A percentile compares a stretch with the other conserved stretches of the same genome.
phyloP scores from a whole-genome alignment of 139 green algal genomes.

The Auxenochlorella pyrenoidosa region DNA sequence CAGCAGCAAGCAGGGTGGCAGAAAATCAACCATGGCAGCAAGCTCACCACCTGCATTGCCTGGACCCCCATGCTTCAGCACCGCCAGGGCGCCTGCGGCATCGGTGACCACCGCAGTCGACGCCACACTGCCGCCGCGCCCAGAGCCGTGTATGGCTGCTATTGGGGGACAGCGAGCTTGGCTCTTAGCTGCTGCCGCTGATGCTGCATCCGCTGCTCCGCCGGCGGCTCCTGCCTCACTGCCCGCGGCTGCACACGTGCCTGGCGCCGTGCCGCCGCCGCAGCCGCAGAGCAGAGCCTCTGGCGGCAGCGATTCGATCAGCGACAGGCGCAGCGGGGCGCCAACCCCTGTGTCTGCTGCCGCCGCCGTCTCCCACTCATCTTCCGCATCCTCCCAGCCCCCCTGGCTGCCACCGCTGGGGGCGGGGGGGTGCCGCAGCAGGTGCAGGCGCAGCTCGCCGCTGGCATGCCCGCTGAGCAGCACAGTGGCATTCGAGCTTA shows the following conservation, averaged over 20 bases:
- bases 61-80: constrained; percentile 13
- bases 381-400: constrained; percentile 1
- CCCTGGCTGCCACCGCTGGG: background rate
- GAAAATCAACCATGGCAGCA: background rate
- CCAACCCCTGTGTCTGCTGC: background rate
- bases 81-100: constrained; percentile 2
- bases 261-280: background rate
- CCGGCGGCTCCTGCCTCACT: no score
- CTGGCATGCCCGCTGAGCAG: constrained; percentile 55
- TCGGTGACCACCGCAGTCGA: background rate
- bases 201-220: background rate
- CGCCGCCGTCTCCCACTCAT: background rate
- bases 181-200: background rate
- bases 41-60: background rate
- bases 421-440: background rate
- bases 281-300: constrained; percentile 22
- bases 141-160: background rate
- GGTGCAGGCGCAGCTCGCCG: constrained; percentile 50
- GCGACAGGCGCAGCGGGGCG: background rate
- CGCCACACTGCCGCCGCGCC: background rate
- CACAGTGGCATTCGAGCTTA: constrained; percentile 34
- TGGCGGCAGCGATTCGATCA: background rate
- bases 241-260: background rate
- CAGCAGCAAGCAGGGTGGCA: background rate
- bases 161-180: constrained; percentile 2